Conservation (phyloP, 2,329 filamentous ascomycete genomes). For the Amylocarpus encephaloides region DNA sequence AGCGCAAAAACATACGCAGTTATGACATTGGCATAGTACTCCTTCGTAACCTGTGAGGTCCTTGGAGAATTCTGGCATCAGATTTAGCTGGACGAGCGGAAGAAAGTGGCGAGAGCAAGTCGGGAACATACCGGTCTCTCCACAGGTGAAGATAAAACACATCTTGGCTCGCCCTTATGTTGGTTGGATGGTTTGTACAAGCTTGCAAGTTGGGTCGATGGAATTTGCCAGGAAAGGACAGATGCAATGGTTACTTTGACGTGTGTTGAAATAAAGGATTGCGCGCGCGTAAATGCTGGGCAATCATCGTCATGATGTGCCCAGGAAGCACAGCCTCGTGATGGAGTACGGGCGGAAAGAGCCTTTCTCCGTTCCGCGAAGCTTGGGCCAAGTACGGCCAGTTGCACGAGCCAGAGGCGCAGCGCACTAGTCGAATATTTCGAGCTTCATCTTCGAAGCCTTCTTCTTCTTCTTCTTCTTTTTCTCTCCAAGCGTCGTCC, state of each 20-base stretch:
- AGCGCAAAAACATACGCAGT: constrained; percentile 40
- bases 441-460: background rate
- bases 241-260: background rate
- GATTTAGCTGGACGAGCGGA: constrained; percentile 12
- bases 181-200: too few relatives aligned
- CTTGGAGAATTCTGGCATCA: constrained; percentile 27
- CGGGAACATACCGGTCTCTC: constrained; percentile 29
- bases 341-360: background rate
- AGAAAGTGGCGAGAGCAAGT: constrained; percentile 3
- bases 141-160: constrained; percentile 32
- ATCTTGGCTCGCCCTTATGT: constrained; percentile 11
- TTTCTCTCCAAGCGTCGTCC: constrained; percentile 64
- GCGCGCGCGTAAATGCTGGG: background rate
- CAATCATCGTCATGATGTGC: background rate
- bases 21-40: constrained; percentile 56
- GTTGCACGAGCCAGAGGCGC: too few relatives aligned
- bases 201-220: too few relatives aligned
- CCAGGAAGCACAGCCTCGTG: background rate
- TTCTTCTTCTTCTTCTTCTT: constrained; percentile 24
- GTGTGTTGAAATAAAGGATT: background rate
- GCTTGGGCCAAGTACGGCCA: background rate
- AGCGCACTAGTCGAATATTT: constrained; percentile 1
- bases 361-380: background rate
- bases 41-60: constrained; percentile 50
- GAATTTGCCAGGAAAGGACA: background rate